Percentiles rank a stretch among this genome's conserved stretches.
phyloP scores from a whole-genome alignment of 148 eudicot genomes.

The Dianthus caryophyllus region DNA sequence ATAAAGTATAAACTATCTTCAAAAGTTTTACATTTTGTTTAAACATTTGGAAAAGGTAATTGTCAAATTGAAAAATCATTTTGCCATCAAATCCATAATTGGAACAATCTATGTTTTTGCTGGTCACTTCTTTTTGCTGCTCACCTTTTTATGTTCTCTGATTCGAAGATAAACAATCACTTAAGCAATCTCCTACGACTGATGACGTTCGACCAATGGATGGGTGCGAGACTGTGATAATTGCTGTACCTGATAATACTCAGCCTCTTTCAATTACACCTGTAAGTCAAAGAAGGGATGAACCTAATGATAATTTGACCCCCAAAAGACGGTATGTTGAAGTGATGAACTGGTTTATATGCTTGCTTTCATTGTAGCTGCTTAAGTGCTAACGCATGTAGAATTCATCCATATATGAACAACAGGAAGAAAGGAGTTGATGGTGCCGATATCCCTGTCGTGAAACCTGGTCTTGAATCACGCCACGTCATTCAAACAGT shows the following conservation, averaged over 20 bases:
- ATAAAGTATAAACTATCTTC: too few species aligned
- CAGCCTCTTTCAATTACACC: slow-evolving; percentile 23
- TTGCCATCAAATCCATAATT: too few species aligned
- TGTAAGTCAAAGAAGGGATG: slow-evolving; percentile 36
- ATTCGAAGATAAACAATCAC: slow-evolving; percentile 40
- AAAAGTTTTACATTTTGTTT: too few species aligned
- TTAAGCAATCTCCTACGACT: slow-evolving; percentile 26
- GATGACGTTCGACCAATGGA: slow-evolving; percentile 31
- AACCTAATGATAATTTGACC: slow-evolving; percentile 26
- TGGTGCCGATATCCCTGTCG: slow-evolving; percentile 31
- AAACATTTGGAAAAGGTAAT: too few species aligned
- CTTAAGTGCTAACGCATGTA: slow-evolving; percentile 2
- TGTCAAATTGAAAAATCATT: too few species aligned
- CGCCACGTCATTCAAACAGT: slow-evolving; percentile 64
- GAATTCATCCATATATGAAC: neutral
- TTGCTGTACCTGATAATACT: slow-evolving; percentile 23
- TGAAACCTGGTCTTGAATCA: slow-evolving; percentile 46
- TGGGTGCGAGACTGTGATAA: slow-evolving; percentile 29
- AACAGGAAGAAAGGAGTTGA: slow-evolving; percentile 57
- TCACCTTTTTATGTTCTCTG: slow-evolving; percentile 23
- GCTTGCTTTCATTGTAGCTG: neutral
- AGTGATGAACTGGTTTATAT: neutral
- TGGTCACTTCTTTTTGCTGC: neutral
- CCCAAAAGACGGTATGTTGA: slow-evolving; percentile 65
- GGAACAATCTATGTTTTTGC: too few species aligned